phyloP scores from a whole-genome alignment of 2,329 filamentous ascomycete genomes.

The Cytospora leucostoma region DNA sequence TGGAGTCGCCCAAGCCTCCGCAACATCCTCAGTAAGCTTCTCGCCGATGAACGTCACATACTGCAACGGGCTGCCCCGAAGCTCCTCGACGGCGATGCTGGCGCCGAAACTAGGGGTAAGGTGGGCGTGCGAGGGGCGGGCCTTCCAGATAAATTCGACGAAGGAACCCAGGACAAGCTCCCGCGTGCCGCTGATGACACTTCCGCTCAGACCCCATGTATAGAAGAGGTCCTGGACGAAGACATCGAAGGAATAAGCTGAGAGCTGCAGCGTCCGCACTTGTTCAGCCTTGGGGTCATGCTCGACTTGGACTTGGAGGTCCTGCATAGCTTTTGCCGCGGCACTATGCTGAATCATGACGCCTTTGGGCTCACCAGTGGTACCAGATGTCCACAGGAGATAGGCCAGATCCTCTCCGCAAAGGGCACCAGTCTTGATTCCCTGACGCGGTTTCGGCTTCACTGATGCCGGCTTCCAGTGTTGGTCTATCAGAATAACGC shows the following conservation, averaged over 20 bases:
- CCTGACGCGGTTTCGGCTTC: constrained; percentile 17
- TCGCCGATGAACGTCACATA: constrained; percentile 40
- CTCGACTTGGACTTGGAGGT: constrained; percentile 40
- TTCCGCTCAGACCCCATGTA: constrained; percentile 61
- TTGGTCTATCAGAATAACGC: constrained; percentile 36
- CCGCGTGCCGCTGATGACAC: constrained; percentile 58
- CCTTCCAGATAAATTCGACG: constrained; percentile 14
- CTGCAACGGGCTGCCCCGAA: constrained; percentile 11
- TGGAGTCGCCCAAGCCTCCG: constrained; percentile 41
- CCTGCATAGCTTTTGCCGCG: constrained; percentile 39
- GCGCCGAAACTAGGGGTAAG: constrained; percentile 18
- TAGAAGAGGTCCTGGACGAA: constrained; percentile 66
- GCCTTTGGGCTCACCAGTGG: constrained; percentile 39
- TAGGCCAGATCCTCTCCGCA: constrained; percentile 34
- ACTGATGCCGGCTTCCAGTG: constrained; percentile 23
- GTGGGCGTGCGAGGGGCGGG: constrained; percentile 15
- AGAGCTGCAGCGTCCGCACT: constrained; percentile 18
- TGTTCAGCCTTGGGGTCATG: constrained; percentile 30
- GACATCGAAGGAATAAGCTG: constrained; percentile 20
- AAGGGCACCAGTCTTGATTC: constrained; percentile 7
- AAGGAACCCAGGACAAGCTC: constrained; percentile 58
- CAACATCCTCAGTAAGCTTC: constrained; percentile 36
- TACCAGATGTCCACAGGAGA: constrained; percentile 39
- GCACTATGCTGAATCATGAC: constrained; percentile 39
- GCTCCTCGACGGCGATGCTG: constrained; percentile 30